Percentiles rank a stretch among this genome's conserved stretches.
phyloP scores from a whole-genome alignment of 1,284 basidiomycete species.

The Inonotus obliquus region DNA sequence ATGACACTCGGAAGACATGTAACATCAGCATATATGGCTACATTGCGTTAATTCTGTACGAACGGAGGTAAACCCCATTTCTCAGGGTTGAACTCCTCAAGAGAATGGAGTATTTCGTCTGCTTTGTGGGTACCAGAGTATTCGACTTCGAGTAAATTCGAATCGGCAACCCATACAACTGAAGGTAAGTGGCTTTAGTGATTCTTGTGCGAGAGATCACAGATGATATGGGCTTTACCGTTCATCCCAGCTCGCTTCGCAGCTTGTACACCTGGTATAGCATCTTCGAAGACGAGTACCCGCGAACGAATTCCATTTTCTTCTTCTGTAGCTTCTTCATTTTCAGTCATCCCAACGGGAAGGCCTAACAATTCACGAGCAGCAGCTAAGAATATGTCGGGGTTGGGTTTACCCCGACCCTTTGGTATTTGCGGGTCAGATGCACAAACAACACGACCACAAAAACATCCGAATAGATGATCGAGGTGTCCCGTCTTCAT shows the following conservation, averaged over 20 bases:
- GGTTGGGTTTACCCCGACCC: slow-evolving; percentile 58
- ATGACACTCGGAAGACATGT: background rate
- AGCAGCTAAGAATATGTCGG: slow-evolving; percentile 71
- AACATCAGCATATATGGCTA: background rate
- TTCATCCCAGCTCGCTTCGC: slow-evolving; percentile 77
- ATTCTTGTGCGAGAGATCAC: background rate
- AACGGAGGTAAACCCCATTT: slow-evolving; percentile 73
- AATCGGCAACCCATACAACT: slow-evolving; percentile 80
- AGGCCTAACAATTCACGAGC: slow-evolving; percentile 52
- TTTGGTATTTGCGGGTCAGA: slow-evolving; percentile 44
- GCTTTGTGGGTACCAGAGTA: slow-evolving; percentile 42
- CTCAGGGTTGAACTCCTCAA: slow-evolving; percentile 68
- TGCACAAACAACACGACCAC: slow-evolving; percentile 58
- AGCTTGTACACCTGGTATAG: slow-evolving; percentile 65
- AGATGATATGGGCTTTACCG: slow-evolving; percentile 40
- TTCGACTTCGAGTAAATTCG: slow-evolving; percentile 50
- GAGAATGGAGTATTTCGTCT: slow-evolving; percentile 50
- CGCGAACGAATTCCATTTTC: slow-evolving; percentile 46
- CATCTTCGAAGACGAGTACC: slow-evolving; percentile 76
- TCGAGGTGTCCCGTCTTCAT: slow-evolving; percentile 58
- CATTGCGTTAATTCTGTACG: background rate
- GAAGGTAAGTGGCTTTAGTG: slow-evolving; percentile 4
- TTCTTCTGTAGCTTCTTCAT: slow-evolving; percentile 32
- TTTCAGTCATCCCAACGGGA: slow-evolving; percentile 47
- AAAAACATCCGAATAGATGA: slow-evolving; percentile 56